Evolutionary conservation across 495 filamentous ascomycete genomes (phyloP), one percentile per base, ranked within the genome.

Genomic region (Aspergillus heteromorphus): DNA sequence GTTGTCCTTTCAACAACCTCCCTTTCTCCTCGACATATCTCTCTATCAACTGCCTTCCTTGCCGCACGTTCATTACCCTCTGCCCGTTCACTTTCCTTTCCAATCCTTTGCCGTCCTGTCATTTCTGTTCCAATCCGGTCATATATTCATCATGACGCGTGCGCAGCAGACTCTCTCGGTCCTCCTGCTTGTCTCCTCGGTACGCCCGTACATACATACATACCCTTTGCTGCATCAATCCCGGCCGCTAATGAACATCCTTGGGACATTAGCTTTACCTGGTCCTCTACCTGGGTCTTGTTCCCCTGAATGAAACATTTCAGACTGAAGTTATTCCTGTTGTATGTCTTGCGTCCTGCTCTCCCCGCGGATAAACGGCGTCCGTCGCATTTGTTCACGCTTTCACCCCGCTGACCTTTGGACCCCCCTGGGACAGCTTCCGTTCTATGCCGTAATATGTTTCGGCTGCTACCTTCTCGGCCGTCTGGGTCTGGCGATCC

Each of bases 391-490:
- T 42, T 31, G 6, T 48, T 17, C 18, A 25, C 29, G 30, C 23
- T 21, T 18, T 21, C 40, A 34, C n/a, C 40, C 40, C 30, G 51
- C 34, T 48, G 36, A 51, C 36, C 18, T 29, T 19, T 19, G 29
- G 42, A n/a, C 6, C 31, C 16, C 29, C 21, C 13, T 9, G 9
- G 38, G 61, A 30, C 58, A 96, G 91, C 78, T 97, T 23, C 93
- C 93, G 21, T 89, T 97, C 77, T 97, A 91, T 86, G 83, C 81
- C 23, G 75, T 97, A 57, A 91, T 98, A 58, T 85, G 86, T 47
- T 93, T 97, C 70, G 93, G 91, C 72, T 87, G 92, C 41, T 97
- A 91, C 74, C 84, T 98, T 6, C 85, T 97, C 49, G 89, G 87
- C 77, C 90, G 89, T 57, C 82, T 98, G 23, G 93, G 93, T 48